phyloP scores from a whole-genome alignment of 2,329 filamentous ascomycete genomes.

The Colletotrichum cordylinicola region DNA sequence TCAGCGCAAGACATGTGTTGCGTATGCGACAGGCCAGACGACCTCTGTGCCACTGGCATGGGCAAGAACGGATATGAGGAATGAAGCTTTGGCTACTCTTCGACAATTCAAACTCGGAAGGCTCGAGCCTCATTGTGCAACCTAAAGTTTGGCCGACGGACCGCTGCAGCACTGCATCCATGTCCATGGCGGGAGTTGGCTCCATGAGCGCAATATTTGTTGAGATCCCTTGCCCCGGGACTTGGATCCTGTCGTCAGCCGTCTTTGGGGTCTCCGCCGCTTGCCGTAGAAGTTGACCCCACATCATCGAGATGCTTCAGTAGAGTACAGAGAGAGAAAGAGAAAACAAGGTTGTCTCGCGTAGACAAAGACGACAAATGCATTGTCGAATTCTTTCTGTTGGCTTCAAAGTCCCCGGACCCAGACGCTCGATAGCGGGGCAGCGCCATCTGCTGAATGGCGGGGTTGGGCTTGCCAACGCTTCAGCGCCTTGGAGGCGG shows the following conservation, averaged over 20 bases:
- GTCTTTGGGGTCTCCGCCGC: not conserved
- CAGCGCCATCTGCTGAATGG: not conserved
- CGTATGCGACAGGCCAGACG: too few relatives aligned
- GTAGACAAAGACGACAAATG: not conserved
- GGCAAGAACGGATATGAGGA: too few relatives aligned
- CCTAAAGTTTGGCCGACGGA: not conserved
- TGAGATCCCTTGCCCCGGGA: not conserved
- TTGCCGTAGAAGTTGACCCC: not conserved
- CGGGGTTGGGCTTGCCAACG: conserved; percentile 14
- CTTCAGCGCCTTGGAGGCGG: conserved; percentile 3
- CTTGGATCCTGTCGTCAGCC: not conserved
- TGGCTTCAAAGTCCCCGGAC: not conserved
- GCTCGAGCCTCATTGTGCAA: not conserved
- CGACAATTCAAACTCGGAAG: not conserved
- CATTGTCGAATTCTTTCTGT: not conserved
- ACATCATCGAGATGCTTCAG: not conserved
- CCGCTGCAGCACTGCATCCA: not conserved
- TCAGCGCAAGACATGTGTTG: too few relatives aligned
- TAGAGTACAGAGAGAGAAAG: not conserved
- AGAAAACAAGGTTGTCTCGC: not conserved
- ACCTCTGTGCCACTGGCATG: too few relatives aligned
- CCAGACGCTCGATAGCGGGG: not conserved
- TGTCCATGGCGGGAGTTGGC: not conserved
- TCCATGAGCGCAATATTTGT: not conserved
- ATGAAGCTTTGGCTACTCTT: too few relatives aligned